Evolutionary conservation across 805 yeast genomes (phyloP).

Genomic region (Yarrowia sp.): DNA sequence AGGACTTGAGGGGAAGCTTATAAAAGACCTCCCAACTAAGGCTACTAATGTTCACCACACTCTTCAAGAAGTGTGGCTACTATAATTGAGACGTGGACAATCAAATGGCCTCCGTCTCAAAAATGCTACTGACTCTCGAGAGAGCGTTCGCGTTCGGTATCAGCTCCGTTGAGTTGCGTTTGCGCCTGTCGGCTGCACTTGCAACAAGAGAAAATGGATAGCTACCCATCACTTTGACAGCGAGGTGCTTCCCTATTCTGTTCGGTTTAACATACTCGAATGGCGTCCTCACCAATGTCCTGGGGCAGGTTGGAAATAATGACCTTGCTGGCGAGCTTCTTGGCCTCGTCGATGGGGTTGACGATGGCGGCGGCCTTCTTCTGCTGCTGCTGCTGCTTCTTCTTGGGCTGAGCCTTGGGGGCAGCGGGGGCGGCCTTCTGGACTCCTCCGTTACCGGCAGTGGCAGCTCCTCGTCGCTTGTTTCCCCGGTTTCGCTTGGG

Average conservation of each 20-base stretch:
- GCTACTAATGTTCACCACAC: neutral
- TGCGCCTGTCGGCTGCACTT: neutral
- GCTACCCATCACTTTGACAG: neutral
- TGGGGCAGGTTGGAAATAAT: constrained; percentile 72
- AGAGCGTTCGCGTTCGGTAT: constrained; percentile 29
- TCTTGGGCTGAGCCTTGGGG: constrained; percentile 39
- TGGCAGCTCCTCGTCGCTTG: constrained; percentile 39
- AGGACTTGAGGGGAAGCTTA: too few species aligned
- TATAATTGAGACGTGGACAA: neutral
- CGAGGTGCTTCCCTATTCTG: neutral
- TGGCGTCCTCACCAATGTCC: constrained; percentile 46
- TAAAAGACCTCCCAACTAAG: neutral
- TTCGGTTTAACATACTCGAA: constrained; percentile 40
- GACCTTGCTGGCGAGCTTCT: constrained; percentile 72
- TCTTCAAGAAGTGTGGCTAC: neutral
- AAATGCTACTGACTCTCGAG: constrained; percentile 15
- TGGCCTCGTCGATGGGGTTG: constrained; percentile 49
- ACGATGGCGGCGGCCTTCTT: constrained; percentile 45
- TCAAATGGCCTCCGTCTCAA: too few species aligned
- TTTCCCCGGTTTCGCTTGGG: constrained; percentile 48
- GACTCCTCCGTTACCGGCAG: constrained; percentile 45
- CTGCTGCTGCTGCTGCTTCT: constrained; percentile 40
- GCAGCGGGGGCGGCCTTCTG: constrained; percentile 44
- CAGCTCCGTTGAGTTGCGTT: constrained; percentile 31
- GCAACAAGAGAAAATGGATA: neutral